Percentiles rank a stretch among this genome's conserved stretches.
phyloP scores from a whole-genome alignment of 83 land plant species.

The Larix sibirica region DNA sequence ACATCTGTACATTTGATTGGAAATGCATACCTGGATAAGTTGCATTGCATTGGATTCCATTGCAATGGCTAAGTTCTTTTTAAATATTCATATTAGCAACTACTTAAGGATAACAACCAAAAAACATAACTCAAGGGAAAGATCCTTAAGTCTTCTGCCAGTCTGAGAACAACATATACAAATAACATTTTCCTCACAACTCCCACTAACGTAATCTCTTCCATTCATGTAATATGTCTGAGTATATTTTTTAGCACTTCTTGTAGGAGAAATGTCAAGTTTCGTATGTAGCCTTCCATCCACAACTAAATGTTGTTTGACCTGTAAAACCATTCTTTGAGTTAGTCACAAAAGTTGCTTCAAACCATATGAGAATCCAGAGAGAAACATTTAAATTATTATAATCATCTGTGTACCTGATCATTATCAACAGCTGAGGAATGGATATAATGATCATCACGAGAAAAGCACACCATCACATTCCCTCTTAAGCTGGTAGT shows the following conservation, averaged over 20 bases:
- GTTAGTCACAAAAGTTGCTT: neutral
- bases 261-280: constrained; percentile 68
- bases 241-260: constrained; percentile 79
- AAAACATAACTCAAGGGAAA: constrained; percentile 64
- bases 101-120: too few relatives aligned
- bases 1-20: constrained; percentile 96
- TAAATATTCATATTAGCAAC: too few relatives aligned
- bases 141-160: constrained; percentile 78
- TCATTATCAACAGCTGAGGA: constrained; percentile 90
- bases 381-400: too few relatives aligned
- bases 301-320: constrained; percentile 68
- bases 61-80: too few relatives aligned
- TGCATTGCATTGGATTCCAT: too few relatives aligned
- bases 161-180: constrained; percentile 83
- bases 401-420: constrained; percentile 36
- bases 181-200: constrained; percentile 88
- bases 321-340: constrained; percentile 40
- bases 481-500: constrained; percentile 70
- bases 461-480: constrained; percentile 95
- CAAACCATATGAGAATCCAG: too few relatives aligned
- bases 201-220: constrained; percentile 82
- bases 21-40: constrained; percentile 76
- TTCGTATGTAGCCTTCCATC: constrained; percentile 83
- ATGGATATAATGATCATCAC: constrained; percentile 80
- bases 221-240: constrained; percentile 92